Percentiles rank a stretch among this genome's conserved stretches.
phyloP scores from a whole-genome alignment of 257 asterid species.

The Fraxinus pennsylvanica region DNA sequence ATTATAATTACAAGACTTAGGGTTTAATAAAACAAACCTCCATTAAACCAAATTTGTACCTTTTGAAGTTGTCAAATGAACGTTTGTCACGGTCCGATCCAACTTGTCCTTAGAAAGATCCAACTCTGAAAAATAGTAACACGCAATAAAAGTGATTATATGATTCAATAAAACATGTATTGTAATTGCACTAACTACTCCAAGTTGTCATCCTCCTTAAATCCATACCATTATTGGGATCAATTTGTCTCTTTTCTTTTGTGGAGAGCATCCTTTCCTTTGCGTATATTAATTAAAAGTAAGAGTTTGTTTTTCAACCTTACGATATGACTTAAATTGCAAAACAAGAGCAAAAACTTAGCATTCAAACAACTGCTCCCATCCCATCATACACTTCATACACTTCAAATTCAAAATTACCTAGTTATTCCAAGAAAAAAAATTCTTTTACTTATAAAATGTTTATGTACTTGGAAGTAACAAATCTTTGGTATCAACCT shows the following conservation, averaged over 20 bases:
- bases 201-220: background rate
- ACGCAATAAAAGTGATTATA: too few relatives aligned
- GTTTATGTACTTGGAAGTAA: too few relatives aligned
- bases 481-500: too few relatives aligned
- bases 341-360: constrained; percentile 8
- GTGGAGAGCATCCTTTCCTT: background rate
- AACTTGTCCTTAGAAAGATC: too few relatives aligned
- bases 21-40: too few relatives aligned
- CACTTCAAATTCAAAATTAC: background rate
- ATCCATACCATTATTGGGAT: background rate
- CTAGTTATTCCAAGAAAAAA: background rate
- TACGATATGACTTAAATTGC: background rate
- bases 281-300: background rate
- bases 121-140: too few relatives aligned
- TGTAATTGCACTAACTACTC: background rate
- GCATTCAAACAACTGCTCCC: background rate
- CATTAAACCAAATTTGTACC: background rate
- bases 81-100: too few relatives aligned
- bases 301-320: background rate
- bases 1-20: too few relatives aligned
- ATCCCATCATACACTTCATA: background rate
- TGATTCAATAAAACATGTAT: too few relatives aligned
- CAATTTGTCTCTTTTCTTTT: background rate
- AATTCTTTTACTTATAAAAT: background rate
- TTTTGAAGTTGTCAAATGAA: background rate